Conservation (phyloP, 768 basidiomycete genomes). For the Macrolepiota fuliginosa region DNA sequence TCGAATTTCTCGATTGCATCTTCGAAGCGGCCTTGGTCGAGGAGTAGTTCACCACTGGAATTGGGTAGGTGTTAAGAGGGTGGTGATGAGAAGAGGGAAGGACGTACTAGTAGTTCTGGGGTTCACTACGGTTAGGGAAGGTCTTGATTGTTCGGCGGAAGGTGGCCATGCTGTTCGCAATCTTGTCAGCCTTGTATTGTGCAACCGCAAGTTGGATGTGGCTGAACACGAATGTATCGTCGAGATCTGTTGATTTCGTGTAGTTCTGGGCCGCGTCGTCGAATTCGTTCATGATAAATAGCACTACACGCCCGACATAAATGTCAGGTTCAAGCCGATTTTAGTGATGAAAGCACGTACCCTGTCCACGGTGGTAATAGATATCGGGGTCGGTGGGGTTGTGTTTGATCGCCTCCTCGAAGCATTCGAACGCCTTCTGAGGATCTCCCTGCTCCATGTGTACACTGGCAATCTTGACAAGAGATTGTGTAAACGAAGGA, state of each 20-base stretch:
- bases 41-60: constrained; percentile 83
- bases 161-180: constrained; percentile 82
- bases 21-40: constrained; percentile 86
- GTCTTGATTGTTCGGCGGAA: constrained; percentile 83
- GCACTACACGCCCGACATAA: constrained; percentile 47
- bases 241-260: constrained; percentile 83
- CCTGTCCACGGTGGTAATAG: constrained; percentile 98
- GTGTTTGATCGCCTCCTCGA: constrained; percentile 83
- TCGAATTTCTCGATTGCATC: constrained; percentile 95
- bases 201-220: constrained; percentile 98
- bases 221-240: constrained; percentile 88
- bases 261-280: constrained; percentile 87
- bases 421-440: constrained; percentile 81
- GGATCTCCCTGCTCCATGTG: constrained; percentile 94
- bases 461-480: constrained; percentile 96
- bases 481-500: constrained; percentile 76
- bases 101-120: constrained; percentile 91
- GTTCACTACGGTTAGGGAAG: constrained; percentile 87
- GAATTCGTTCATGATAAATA: constrained; percentile 95
- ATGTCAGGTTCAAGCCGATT: background rate
- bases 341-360: constrained; percentile 34
- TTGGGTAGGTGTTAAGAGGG: background rate
- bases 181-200: constrained; percentile 85
- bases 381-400: constrained; percentile 90
- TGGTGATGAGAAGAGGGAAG: background rate